Percentiles rank a stretch among this genome's conserved stretches.
Conservation (phyloP, 306 rosid genomes). For the Dalbergia cochinchinensis region DNA sequence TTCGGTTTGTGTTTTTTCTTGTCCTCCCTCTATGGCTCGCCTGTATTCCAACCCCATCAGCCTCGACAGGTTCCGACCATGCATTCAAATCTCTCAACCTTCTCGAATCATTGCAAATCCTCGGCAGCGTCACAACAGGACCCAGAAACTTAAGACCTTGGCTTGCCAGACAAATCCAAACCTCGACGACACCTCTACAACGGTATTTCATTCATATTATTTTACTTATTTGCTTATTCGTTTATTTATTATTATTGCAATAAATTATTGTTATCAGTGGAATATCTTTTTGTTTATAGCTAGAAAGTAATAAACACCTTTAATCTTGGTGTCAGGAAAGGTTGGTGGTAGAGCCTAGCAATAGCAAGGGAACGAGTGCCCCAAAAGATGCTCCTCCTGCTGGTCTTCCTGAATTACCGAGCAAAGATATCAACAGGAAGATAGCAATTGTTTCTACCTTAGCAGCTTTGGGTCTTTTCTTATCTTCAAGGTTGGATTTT, state of each 20-base stretch:
- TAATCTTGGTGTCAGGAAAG: conserved; percentile 54
- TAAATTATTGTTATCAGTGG: background rate
- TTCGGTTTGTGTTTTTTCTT: background rate
- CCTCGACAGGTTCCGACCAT: conserved; percentile 72
- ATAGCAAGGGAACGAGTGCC: conserved; percentile 55
- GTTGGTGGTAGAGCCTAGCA: conserved; percentile 51
- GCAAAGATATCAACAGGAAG: conserved; percentile 64
- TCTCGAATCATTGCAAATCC: conserved; percentile 39
- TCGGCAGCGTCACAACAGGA: conserved; percentile 24
- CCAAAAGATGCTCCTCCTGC: conserved; percentile 26
- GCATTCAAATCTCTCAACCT: conserved; percentile 49
- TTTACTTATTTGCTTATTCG: background rate
- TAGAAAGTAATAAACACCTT: background rate
- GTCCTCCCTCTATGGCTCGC: conserved; percentile 64
- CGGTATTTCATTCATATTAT: conserved; percentile 42
- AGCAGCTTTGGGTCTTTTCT: conserved; percentile 81
- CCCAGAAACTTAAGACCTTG: conserved; percentile 55
- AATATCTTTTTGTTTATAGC: too few species aligned
- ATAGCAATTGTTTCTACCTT: conserved; percentile 73
- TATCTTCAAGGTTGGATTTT: conserved; percentile 74
- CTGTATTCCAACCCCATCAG: conserved; percentile 66
- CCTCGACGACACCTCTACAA: conserved; percentile 53
- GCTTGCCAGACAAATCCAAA: conserved; percentile 71
- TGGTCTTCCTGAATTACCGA: conserved; percentile 67
- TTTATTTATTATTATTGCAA: background rate